phyloP scores from a whole-genome alignment of 2,329 filamentous ascomycete species.

The Phaeosphaeria sp. region DNA sequence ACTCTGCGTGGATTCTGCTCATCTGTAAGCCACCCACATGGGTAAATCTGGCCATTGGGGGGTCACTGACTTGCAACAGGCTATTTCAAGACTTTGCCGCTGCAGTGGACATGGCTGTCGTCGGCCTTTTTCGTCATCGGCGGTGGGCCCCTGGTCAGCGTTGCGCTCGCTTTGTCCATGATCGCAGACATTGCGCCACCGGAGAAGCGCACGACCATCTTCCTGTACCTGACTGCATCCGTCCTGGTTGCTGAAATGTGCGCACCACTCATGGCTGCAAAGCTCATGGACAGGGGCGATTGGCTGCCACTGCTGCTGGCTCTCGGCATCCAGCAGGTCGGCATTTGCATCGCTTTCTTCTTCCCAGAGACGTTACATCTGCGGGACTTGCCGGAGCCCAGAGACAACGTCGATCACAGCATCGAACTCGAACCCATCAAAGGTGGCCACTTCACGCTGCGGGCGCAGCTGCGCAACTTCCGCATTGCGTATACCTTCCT shows the following conservation, averaged over 20 bases:
- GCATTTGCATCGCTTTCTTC: slow-evolving; percentile 33
- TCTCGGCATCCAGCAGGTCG: slow-evolving; percentile 34
- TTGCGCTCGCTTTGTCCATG: slow-evolving; percentile 58
- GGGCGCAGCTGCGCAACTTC: slow-evolving; percentile 44
- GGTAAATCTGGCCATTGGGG: neutral
- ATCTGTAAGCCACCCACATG: slow-evolving; percentile 33
- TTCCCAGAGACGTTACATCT: slow-evolving; percentile 45
- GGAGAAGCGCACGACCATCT: slow-evolving; percentile 48
- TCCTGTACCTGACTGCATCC: slow-evolving; percentile 35
- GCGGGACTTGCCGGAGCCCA: slow-evolving; percentile 38
- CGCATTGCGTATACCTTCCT: slow-evolving; percentile 48
- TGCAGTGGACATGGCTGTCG: slow-evolving; percentile 57
- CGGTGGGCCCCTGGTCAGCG: slow-evolving; percentile 55
- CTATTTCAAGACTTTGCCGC: slow-evolving; percentile 48
- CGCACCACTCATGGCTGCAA: slow-evolving; percentile 41
- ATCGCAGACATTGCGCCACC: slow-evolving; percentile 58
- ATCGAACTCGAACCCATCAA: slow-evolving; percentile 23
- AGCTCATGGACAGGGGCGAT: slow-evolving; percentile 41
- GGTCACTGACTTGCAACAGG: slow-evolving; percentile 23
- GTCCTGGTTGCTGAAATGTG: slow-evolving; percentile 43
- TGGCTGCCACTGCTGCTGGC: slow-evolving; percentile 43
- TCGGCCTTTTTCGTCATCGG: slow-evolving; percentile 55
- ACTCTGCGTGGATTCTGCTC: slow-evolving; percentile 38
- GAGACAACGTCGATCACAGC: slow-evolving; percentile 16
- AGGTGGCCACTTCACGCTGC: slow-evolving; percentile 26